These are phyloP conservation scores for Peronospora destructor DNA, from an alignment of 352 stramenopile genomes.

Conservation along the genomic window DNA sequence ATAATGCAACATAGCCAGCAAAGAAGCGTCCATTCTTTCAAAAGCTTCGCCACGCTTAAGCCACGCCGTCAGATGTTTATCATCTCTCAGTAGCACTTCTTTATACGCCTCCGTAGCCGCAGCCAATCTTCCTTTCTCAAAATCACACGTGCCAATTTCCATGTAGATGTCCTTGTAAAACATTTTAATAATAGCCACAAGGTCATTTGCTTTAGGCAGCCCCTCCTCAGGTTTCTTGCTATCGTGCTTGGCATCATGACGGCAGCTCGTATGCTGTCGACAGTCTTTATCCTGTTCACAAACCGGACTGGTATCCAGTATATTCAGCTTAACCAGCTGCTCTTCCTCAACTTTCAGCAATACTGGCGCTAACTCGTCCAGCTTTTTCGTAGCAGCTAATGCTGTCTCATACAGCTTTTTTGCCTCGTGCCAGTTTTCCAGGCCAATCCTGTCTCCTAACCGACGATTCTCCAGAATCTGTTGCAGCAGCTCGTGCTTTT, in stretches of 20 bases:
- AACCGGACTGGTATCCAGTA: not conserved
- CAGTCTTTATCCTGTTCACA: conserved; percentile 8
- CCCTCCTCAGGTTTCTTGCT: conserved; percentile 2
- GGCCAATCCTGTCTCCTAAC: conserved; percentile 24
- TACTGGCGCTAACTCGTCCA: conserved; percentile 39
- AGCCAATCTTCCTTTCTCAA: conserved; percentile 24
- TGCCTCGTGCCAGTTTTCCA: conserved; percentile 12
- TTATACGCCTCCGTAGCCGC: conserved; percentile 59
- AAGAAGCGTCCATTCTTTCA: conserved; percentile 42
- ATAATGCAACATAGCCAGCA: conserved; percentile 70
- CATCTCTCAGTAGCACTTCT: conserved; percentile 52
- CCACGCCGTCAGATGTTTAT: conserved; percentile 43
- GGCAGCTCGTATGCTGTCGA: conserved; percentile 6
- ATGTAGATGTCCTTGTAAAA: conserved; percentile 64
- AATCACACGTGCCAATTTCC: conserved; percentile 41
- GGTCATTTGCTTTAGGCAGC: conserved; percentile 42
- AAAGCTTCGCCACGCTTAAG: conserved; percentile 46
- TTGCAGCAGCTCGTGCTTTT: conserved; percentile 51
- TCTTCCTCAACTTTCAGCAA: conserved; percentile 24
- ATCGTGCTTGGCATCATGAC: conserved; percentile 13
- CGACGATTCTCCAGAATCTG: conserved; percentile 37
- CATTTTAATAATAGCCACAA: conserved; percentile 51
- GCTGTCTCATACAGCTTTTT: conserved; percentile 29
- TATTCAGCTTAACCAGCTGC: not conserved
- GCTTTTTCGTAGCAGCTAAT: conserved; percentile 23